phyloP scores from a whole-genome alignment of 768 basidiomycete species.

The Pholiota conissans region DNA sequence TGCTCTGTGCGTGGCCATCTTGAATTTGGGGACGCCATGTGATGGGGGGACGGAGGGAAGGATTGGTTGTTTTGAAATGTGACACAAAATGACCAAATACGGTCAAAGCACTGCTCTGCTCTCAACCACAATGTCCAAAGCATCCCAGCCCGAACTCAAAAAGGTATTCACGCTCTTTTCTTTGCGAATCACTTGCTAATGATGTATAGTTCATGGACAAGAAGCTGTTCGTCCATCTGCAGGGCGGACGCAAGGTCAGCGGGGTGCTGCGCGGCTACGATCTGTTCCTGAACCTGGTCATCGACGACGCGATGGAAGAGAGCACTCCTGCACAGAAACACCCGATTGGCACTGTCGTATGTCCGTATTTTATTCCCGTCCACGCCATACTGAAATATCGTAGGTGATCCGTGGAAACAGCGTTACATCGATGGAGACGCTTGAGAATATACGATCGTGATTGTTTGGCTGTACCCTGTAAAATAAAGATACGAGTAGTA shows the following conservation, averaged over 20 bases:
- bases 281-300: slow-evolving; percentile 96
- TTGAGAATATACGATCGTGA: slow-evolving; percentile 57
- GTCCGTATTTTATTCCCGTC: slow-evolving; percentile 28
- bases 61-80: background rate
- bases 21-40: background rate
- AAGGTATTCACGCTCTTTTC: slow-evolving; percentile 59
- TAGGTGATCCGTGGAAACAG: slow-evolving; percentile 98
- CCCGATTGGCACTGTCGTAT: slow-evolving; percentile 88
- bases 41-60: background rate
- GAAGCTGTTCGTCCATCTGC: slow-evolving; percentile 90
- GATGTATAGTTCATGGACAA: slow-evolving; percentile 93
- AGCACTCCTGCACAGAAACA: slow-evolving; percentile 86
- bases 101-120: slow-evolving; percentile 22
- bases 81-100: slow-evolving; percentile 38
- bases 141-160: slow-evolving; percentile 96
- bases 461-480: slow-evolving; percentile 4
- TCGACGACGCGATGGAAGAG: slow-evolving; percentile 95
- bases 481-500: background rate
- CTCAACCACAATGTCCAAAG: slow-evolving; percentile 73
- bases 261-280: slow-evolving; percentile 96
- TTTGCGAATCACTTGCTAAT: background rate
- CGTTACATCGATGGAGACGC: slow-evolving; percentile 91
- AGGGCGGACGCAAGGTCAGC: slow-evolving; percentile 94
- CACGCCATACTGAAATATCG: slow-evolving; percentile 9
- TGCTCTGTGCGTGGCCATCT: background rate